Evolutionary conservation across 306 rosid species (phyloP), one percentile per base, ranked within the genome.

Genomic region (Ormosia emarginata): DNA sequence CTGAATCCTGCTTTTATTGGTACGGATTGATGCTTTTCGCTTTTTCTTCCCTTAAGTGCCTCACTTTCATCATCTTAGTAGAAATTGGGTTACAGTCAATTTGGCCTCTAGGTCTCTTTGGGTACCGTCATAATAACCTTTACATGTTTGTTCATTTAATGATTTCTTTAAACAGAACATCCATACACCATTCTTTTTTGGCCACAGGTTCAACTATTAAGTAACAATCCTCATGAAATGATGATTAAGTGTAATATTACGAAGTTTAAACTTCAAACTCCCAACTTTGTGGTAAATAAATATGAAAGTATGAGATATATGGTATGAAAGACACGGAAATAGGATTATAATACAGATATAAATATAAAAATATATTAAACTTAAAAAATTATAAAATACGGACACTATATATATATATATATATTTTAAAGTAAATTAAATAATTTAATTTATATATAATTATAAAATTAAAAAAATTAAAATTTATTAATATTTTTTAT

Each of bases 21-120:
- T 88, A 85, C 88, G 82, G 83, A 83, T 68, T 71, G 64, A 67
- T 84, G 67, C 84, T 77, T 68, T 70, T 18, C 24, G 15, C 40
- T 50, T 77, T 77, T 81, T 70, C 78, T 71, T 72, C 67, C 75
- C 53, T 7, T 41, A 11, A 58, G 49, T 68, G 36, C 81, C 61
- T 68, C 68, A 39, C 72, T 59, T 82, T 84, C 84, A 66, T 66
- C 15, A 53, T 79, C 74, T 17, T 10, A n/a, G 80, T 58, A 64
- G 75, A 77, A 80, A 77, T 65, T 78, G 79, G 67, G 74, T 46
- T 71, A 74, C 84, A 69, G 81, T 85, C 75, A 81, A 74, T 78
- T 74, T 78, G 78, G 78, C 24, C n/a, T 70, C 71, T 36, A 4
- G 2, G 72, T 47, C 39, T 36, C 73, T 68, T 81, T 73, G 29